phyloP scores from a whole-genome alignment of 345 rosid species.

The Citrus trifoliata region DNA sequence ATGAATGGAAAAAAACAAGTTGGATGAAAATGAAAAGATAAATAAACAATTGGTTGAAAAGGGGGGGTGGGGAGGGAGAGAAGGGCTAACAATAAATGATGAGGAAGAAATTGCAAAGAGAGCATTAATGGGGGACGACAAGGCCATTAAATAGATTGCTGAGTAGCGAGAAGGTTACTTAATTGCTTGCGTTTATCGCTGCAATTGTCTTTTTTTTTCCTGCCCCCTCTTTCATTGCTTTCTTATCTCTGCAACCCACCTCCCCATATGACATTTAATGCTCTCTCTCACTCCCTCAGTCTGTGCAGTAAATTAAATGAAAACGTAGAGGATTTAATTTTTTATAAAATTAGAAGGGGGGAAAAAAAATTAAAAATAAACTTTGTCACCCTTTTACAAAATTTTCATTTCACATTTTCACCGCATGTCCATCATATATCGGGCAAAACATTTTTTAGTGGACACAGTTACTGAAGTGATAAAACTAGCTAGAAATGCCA shows the following conservation, averaged over 20 bases:
- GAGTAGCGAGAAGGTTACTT: conserved; percentile 32
- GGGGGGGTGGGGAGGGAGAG: neutral
- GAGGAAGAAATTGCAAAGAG: conserved; percentile 17
- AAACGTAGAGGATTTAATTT: conserved; percentile 1
- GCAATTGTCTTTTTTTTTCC: conserved; percentile 35
- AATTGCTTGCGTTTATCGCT: conserved; percentile 49
- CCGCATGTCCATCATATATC: conserved; percentile 9
- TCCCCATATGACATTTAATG: conserved; percentile 43
- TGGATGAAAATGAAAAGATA: neutral
- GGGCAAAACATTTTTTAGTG: conserved; percentile 3
- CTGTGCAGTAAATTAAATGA: conserved; percentile 25
- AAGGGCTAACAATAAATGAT: conserved; percentile 17
- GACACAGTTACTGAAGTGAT: neutral
- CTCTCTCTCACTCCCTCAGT: conserved; percentile 19
- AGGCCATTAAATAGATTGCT: conserved; percentile 38
- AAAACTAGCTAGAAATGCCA: conserved; percentile 3
- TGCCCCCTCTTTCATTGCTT: conserved; percentile 33
- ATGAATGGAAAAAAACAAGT: neutral
- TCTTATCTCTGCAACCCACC: conserved; percentile 35
- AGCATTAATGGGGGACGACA: conserved; percentile 65
- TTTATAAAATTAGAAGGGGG: no score
- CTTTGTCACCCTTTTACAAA: neutral
- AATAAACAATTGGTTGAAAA: neutral
- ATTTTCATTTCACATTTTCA: neutral
- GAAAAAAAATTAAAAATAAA: neutral